Evolutionary conservation across 176 grass and related monocot species (phyloP).

Genomic region (Aegilops tauschii): DNA sequence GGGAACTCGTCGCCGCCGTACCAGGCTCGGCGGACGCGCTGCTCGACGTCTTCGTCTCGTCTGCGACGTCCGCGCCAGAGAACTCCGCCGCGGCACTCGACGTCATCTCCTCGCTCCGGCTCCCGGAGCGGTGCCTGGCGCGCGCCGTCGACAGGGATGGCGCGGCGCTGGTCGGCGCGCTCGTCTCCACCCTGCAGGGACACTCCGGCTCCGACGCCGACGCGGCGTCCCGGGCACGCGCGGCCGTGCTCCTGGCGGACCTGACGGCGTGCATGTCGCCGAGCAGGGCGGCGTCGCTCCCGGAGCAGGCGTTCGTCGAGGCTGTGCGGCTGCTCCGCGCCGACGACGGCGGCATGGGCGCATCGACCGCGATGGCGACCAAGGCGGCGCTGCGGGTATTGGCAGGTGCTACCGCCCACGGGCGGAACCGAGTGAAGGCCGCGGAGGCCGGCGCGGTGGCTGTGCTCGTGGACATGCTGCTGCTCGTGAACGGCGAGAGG

Average conservation of each 20-base stretch:
- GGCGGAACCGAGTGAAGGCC: slow-evolving; percentile 64
- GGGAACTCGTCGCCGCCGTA: slow-evolving; percentile 30
- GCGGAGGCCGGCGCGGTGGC: slow-evolving; percentile 55
- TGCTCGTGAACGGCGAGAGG: slow-evolving; percentile 14
- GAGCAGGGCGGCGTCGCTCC: slow-evolving; percentile 14
- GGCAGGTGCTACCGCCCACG: slow-evolving; percentile 4
- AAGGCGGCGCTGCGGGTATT: slow-evolving; percentile 63
- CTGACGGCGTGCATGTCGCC: slow-evolving; percentile 29
- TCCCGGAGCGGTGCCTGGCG: slow-evolving; percentile 32
- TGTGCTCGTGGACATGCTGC: slow-evolving; percentile 42
- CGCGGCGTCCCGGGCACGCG: slow-evolving; percentile 32
- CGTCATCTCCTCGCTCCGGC: slow-evolving; percentile 40
- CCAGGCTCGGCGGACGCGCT: slow-evolving; percentile 21
- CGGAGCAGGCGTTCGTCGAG: slow-evolving; percentile 40
- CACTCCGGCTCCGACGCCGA: slow-evolving; percentile 24
- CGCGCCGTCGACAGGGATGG: slow-evolving; percentile 20
- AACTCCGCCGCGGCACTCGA: slow-evolving; percentile 37
- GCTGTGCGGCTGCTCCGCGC: slow-evolving; percentile 40
- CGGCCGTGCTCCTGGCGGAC: slow-evolving; percentile 40
- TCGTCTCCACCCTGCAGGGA: slow-evolving; percentile 36
- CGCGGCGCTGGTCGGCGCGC: slow-evolving; percentile 25
- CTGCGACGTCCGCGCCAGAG: not conserved
- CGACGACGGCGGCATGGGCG: not conserved
- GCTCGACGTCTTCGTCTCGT: not conserved
- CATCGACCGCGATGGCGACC: not conserved